Percentiles rank a stretch among this genome's conserved stretches.
These are phyloP conservation scores for Saitozyma podzolica DNA, from an alignment of 768 basidiomycete genomes.

Conservation along the genomic window DNA sequence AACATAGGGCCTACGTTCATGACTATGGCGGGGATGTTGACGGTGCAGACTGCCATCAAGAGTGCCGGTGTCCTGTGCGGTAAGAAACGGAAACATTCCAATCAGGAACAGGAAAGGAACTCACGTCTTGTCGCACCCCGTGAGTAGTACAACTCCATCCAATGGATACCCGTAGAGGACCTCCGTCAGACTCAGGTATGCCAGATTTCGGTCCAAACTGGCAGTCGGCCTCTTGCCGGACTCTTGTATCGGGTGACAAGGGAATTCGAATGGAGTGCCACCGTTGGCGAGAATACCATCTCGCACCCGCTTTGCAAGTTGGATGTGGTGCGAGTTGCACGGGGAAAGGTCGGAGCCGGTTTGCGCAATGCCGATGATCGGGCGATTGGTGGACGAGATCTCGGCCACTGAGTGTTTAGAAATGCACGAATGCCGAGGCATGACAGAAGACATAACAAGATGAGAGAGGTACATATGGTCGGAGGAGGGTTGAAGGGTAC, in stretches of 20 bases:
- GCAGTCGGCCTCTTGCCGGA: slow-evolving; percentile 50
- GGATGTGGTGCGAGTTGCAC: slow-evolving; percentile 48
- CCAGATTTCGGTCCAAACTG: slow-evolving; percentile 46
- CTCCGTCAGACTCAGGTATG: slow-evolving; percentile 48
- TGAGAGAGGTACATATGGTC: background rate
- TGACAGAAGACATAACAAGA: background rate
- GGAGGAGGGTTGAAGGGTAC: background rate
- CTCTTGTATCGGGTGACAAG: slow-evolving; percentile 53
- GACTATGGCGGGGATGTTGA: slow-evolving; percentile 48
- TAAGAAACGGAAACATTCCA: slow-evolving; percentile 6
- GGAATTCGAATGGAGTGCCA: slow-evolving; percentile 51
- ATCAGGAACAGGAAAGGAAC: slow-evolving; percentile 1
- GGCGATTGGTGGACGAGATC: slow-evolving; percentile 25
- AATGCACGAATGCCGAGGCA: background rate
- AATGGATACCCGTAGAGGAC: slow-evolving; percentile 49
- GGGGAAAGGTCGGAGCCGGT: slow-evolving; percentile 50
- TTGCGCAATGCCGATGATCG: slow-evolving; percentile 50
- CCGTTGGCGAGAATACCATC: slow-evolving; percentile 50
- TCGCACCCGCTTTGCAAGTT: slow-evolving; percentile 49
- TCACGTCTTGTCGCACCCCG: slow-evolving; percentile 46
- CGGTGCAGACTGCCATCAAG: slow-evolving; percentile 47
- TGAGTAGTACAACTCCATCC: slow-evolving; percentile 50
- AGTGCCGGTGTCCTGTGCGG: slow-evolving; percentile 36
- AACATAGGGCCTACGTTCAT: slow-evolving; percentile 52
- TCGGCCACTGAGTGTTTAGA: slow-evolving; percentile 12